Evolutionary conservation across 352 stramenopile genomes (phyloP), one percentile per base, ranked within the genome.

Genomic region (Globisporangium camurandrum): DNA sequence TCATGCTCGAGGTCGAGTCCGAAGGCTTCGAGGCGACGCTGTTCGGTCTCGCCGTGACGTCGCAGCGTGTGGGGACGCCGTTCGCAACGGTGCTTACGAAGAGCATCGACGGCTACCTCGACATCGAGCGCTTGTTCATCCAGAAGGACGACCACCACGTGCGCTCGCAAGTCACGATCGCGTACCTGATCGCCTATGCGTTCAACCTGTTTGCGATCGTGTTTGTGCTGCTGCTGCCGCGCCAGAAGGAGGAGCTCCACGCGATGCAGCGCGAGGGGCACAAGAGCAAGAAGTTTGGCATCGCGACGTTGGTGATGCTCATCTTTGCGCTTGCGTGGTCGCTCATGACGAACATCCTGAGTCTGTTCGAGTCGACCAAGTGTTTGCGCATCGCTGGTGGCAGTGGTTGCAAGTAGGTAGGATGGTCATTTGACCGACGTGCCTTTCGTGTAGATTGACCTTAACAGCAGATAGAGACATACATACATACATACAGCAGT

Each of bases 301-400:
- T 70, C 11, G 26, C 65, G 12, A 64, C 63, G 4, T 31, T 86
- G 3, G 43, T 4, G 10, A 64, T 78, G 19, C 69, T 63, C n/a
- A 14, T 51, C 3, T 80, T 82, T 49, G 69, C 76, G 27, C 37
- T 86, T 0, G 2, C 75, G 3, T 89, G 70, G 71, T 84, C 78
- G 1, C 54, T 86, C 17, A 51, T 44, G 0, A 82, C 75, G 3
- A 86, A 86, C 36, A 40, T 87, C 1, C 38, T 89, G 24, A 71
- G 62, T 2, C 66, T 87, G 20, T 86, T 87, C 40, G 49, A 59
- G 8, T 54, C 49, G 12, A 89, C 78, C 8, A 56, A 69, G 5
- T 89, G 78, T 46, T 48, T 84, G 1, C 55, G 69, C 12, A 48
- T 90, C 47, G 75, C 75, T 12, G 79, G 79, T 24, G 79, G 74